Conservation (phyloP, 371 early-diverging fungal genomes). For the Circinella umbellata region DNA sequence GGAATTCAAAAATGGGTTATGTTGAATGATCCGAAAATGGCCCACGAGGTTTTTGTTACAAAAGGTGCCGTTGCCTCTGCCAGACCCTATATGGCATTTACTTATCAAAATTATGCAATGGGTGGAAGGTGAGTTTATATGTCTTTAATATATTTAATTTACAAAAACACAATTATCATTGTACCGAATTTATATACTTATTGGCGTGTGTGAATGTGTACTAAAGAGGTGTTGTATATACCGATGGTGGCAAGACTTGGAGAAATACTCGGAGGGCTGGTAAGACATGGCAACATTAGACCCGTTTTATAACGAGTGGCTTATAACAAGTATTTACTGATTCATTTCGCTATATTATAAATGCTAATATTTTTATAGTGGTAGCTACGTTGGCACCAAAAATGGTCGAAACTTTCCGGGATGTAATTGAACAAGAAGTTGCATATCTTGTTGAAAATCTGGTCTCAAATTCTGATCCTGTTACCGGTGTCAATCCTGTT, state of each 20-base stretch:
- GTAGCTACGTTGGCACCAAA: slow-evolving; percentile 18
- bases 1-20: slow-evolving; percentile 28
- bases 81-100: slow-evolving; percentile 19
- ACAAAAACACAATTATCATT: no score
- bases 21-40: slow-evolving; percentile 25
- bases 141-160: no score
- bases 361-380: neutral
- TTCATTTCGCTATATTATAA: no score
- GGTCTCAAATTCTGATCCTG: neutral
- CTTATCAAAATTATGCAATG: slow-evolving; percentile 14
- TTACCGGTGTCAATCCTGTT: slow-evolving; percentile 10
- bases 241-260: slow-evolving; percentile 16
- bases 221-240: slow-evolving; percentile 21
- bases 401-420: slow-evolving; percentile 9
- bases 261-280: slow-evolving; percentile 21
- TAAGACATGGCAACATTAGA: neutral
- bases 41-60: slow-evolving; percentile 28
- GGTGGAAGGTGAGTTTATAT: slow-evolving; percentile 21
- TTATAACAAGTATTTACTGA: no score
- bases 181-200: no score
- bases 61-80: slow-evolving; percentile 20
- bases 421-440: slow-evolving; percentile 17
- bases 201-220: no score
- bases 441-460: slow-evolving; percentile 15
- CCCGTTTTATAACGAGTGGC: no score